Evolutionary conservation across 2,329 filamentous ascomycete species (phyloP).

Genomic region (Plectosphaerella sp.): DNA sequence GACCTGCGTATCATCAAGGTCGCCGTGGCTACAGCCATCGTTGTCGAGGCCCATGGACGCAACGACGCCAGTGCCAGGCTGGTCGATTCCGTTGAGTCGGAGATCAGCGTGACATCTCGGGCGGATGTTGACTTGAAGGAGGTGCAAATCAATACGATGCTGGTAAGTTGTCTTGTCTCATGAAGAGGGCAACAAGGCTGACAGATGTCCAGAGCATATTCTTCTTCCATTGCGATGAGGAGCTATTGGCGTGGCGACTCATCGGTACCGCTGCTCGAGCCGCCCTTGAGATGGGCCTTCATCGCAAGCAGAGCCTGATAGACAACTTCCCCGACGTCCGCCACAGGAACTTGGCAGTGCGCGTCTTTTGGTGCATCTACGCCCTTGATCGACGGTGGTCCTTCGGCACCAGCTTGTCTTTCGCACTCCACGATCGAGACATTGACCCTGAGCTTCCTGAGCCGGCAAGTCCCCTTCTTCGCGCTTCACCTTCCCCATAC

Average conservation of each 20-base stretch:
- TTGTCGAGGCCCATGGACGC: slow-evolving; percentile 25
- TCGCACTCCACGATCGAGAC: slow-evolving; percentile 41
- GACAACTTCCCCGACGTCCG: slow-evolving; percentile 28
- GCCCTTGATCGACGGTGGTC: slow-evolving; percentile 47
- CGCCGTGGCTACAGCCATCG: slow-evolving; percentile 25
- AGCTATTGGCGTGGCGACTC: slow-evolving; percentile 42
- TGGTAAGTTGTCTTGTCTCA: slow-evolving; percentile 15
- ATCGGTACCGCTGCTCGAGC: slow-evolving; percentile 42
- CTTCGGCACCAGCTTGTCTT: slow-evolving; percentile 45
- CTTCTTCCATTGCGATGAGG: slow-evolving; percentile 42
- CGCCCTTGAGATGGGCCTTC: slow-evolving; percentile 42
- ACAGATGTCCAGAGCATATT: slow-evolving; percentile 27
- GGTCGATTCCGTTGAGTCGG: slow-evolving; percentile 21
- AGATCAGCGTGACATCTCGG: slow-evolving; percentile 14
- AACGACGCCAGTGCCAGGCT: slow-evolving; percentile 21
- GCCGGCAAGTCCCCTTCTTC: slow-evolving; percentile 20
- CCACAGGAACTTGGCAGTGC: slow-evolving; percentile 23
- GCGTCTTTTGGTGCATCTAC: slow-evolving; percentile 47
- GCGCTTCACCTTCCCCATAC: too few species aligned
- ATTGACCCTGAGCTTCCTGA: slow-evolving; percentile 43
- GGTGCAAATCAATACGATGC: slow-evolving; percentile 24
- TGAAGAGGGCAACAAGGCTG: neutral
- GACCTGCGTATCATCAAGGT: slow-evolving; percentile 28
- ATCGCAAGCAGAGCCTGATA: slow-evolving; percentile 36
- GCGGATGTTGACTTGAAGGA: slow-evolving; percentile 28